These are phyloP conservation scores for Silene vulgaris DNA, from an alignment of 179 eudicot genomes.

Conservation along the genomic window DNA sequence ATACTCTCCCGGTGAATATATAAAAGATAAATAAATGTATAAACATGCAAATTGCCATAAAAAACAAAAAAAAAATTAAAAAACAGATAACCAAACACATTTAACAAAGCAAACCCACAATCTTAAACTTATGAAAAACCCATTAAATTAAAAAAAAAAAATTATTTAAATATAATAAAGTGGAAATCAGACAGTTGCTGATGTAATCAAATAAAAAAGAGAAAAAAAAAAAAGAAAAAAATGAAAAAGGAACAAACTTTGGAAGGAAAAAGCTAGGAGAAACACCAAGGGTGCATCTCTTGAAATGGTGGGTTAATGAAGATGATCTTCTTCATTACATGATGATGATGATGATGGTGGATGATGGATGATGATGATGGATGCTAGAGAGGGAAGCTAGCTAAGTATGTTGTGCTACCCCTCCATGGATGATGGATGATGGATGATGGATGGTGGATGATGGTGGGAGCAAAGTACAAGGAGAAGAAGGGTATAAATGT, in stretches of 20 bases:
- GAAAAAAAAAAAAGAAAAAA: neutral
- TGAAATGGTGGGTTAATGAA: neutral
- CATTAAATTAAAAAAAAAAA: neutral
- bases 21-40: too few species aligned
- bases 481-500: too few species aligned
- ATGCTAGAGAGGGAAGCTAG: slow-evolving; percentile 3
- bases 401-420: neutral
- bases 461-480: neutral
- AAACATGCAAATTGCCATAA: slow-evolving; percentile 13
- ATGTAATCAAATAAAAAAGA: neutral
- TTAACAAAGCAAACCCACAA: neutral
- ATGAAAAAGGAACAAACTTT: slow-evolving; percentile 30
- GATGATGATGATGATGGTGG: slow-evolving; percentile 1
- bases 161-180: neutral
- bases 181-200: neutral
- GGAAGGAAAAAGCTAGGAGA: slow-evolving; percentile 27
- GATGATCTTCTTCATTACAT: neutral
- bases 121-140: neutral
- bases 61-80: neutral
- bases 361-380: slow-evolving; percentile 8
- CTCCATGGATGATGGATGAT: neutral
- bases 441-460: neutral
- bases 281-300: slow-evolving; percentile 27
- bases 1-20: too few species aligned
- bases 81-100: slow-evolving; percentile 11